Base-by-base conservation (phyloP, 106 monocot species). In the Dendrobium chrysotoxum region DNA sequence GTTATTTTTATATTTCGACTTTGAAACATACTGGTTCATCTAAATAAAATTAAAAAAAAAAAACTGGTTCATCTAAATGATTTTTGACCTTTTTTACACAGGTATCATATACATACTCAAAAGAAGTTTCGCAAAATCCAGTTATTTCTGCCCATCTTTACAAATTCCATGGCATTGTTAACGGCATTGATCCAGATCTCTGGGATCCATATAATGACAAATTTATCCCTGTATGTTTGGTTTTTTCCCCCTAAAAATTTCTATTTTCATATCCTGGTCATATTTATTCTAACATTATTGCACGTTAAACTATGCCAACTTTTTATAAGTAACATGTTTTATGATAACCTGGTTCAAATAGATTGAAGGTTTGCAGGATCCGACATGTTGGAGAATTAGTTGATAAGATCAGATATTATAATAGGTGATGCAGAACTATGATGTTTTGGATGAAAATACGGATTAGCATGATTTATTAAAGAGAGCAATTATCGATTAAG, bases 141-240 rank as follows among this genome's bases (percentile, higher is more conserved):
- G 86, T 76, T 70, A 91, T 98, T 81, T 75, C 92, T 53, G 89
- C 92, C 76, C 89, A 95, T 87, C 88, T 86, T 73, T 79, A 86
- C 53, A 98, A 98, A 78, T 98, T 98, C 79, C 87, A 91, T 83
- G 98, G 98, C 46, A 98, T 98, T 76, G 18, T 92, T 5, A 98
- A 98, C 80, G 98, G 98, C 31, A 98, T 98, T 76, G 98, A 98
- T 91, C 98, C 88, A 46, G 89, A 98, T 86, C 95, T 98, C 45
- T 98, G 98, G 98, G 98, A 98, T 82, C 95, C 98, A 45, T 95
- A 75, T 88, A 95, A 85, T 82, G 98, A 98, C 72, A 84, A 88
- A 26, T 92, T 91, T 75, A 95, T 96, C 30, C 96, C 96, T 77
- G 96, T 96, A 90, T 44, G 83, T 78, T 79, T 2, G 5, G 18